A percentile compares a stretch with the other conserved stretches of the same genome.
Evolutionary conservation across 805 yeast genomes (phyloP).

Genomic region (Lipomyces mesembrius): DNA sequence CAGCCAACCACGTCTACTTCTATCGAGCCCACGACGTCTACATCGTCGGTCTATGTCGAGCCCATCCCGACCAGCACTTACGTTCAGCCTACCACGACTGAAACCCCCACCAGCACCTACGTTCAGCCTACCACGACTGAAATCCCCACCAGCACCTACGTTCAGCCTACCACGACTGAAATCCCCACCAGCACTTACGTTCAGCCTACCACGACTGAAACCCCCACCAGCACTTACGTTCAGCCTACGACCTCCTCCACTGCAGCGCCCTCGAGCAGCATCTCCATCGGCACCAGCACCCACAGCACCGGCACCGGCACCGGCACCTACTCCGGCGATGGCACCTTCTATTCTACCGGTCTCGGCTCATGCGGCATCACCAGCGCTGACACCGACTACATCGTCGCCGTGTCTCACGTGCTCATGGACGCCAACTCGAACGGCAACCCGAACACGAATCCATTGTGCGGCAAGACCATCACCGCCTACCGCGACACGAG

Average conservation of each 20-base stretch:
- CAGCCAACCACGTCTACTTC: constrained; percentile 9
- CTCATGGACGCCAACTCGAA: constrained; percentile 52
- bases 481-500: constrained; percentile 54
- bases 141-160: too few relatives aligned
- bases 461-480: constrained; percentile 59
- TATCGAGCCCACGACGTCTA: constrained; percentile 4
- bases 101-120: constrained; percentile 11
- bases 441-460: constrained; percentile 48
- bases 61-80: constrained; percentile 25
- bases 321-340: constrained; percentile 45
- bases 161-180: too few relatives aligned
- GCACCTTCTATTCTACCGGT: constrained; percentile 47
- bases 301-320: constrained; percentile 35
- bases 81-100: constrained; percentile 28
- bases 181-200: constrained; percentile 12
- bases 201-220: constrained; percentile 24
- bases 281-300: constrained; percentile 27
- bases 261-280: constrained; percentile 9
- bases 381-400: constrained; percentile 53
- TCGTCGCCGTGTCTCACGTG: constrained; percentile 57
- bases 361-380: constrained; percentile 62
- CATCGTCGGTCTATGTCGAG: constrained; percentile 11
- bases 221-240: constrained; percentile 14
- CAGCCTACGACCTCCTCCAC: constrained; percentile 22
- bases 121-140: constrained; percentile 13